Base-by-base conservation (phyloP, 2,329 filamentous ascomycete genomes). In the Fusarium oligoseptatum region DNA sequence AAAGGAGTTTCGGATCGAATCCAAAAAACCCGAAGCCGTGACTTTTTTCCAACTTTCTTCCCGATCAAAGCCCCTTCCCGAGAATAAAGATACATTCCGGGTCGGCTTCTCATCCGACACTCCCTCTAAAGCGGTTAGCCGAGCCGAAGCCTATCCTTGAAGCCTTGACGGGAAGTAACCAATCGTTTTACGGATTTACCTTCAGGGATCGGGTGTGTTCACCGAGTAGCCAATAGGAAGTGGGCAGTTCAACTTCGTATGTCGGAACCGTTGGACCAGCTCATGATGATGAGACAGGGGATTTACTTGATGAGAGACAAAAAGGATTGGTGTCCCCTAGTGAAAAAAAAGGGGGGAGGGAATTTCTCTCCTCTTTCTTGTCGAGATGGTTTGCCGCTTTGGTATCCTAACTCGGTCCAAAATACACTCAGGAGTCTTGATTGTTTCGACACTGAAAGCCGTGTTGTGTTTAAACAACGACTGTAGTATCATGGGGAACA, bases 31-130 rank as follows among this genome's bases (percentile, higher is more conserved):
- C 62, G 56, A 68, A 36, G 50, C 17, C 48, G 45, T 56, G 61
- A 43, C 32, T 6, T 14, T 34, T 34, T 34, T 34, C 12, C 32
- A 34, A 34, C 32, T 14, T 14, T 36, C 34, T 14, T 36, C 34
- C 15, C 20, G 22, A 56, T 17, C 32, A 36, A 22, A 14, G 34
- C 34, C 29, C 10, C 29, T 22, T 57, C 20, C 52, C 20, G 55
- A 37, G 20, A 17, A 22, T 8, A n/a, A 24, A 37, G 32, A 37
- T 12, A 15, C 52, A 36, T 32, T 14, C 68, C 68, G 66, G 45
- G 62, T 45, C 66, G 68, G 68, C 32, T 71, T 56, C 37, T 5
- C 37, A 60, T 10, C 65, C 67, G 67, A 70, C 39, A 24, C 36
- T 34, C 14, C 10, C 11, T n/a, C 14, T 11, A 41, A 17, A 20